Percentiles rank a stretch among this genome's conserved stretches.
These are phyloP conservation scores for Thalassia testudinum DNA, from an alignment of 116 monocot species.

Conservation along the genomic window DNA sequence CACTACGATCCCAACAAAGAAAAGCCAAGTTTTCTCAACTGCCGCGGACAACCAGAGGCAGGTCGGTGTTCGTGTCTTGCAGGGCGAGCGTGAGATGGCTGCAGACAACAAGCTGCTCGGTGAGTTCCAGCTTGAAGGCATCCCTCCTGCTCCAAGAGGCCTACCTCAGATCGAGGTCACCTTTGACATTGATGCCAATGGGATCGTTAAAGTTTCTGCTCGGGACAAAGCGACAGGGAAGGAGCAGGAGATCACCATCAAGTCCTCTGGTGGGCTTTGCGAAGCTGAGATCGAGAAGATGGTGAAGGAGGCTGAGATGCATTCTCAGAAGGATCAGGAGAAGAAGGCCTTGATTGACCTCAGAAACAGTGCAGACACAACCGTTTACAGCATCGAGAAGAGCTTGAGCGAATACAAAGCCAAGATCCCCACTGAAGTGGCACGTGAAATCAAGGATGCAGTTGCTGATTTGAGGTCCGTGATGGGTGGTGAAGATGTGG, in stretches of 20 bases:
- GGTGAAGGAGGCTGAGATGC: constrained; percentile 18
- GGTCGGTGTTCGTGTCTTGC: constrained; percentile 16
- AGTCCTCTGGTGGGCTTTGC: constrained; percentile 16
- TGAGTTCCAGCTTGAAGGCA: constrained; percentile 17
- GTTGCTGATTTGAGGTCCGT: constrained; percentile 6
- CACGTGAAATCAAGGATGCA: constrained; percentile 9
- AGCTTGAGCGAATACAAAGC: constrained; percentile 14
- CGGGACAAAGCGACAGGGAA: constrained; percentile 16
- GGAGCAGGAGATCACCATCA: constrained; percentile 18
- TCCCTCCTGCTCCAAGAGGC: constrained; percentile 17
- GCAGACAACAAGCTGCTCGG: constrained; percentile 20
- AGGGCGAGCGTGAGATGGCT: constrained; percentile 22
- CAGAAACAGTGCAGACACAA: constrained; percentile 13
- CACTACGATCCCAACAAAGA: constrained; percentile 29
- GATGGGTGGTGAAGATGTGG: constrained; percentile 9
- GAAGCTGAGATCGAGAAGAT: constrained; percentile 18
- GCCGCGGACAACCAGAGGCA: constrained; percentile 21
- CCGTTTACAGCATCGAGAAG: constrained; percentile 20
- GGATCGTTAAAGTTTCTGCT: constrained; percentile 16
- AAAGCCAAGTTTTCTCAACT: constrained; percentile 23
- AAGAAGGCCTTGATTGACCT: constrained; percentile 17
- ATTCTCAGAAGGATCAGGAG: constrained; percentile 19
- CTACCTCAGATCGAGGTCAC: constrained; percentile 19
- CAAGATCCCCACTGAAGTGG: constrained; percentile 13
- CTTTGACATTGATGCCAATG: constrained; percentile 20